Percentiles rank a stretch among this genome's conserved stretches.
phyloP scores from a whole-genome alignment of 2,329 filamentous ascomycete species.

The Teratosphaeria nubilosa region DNA sequence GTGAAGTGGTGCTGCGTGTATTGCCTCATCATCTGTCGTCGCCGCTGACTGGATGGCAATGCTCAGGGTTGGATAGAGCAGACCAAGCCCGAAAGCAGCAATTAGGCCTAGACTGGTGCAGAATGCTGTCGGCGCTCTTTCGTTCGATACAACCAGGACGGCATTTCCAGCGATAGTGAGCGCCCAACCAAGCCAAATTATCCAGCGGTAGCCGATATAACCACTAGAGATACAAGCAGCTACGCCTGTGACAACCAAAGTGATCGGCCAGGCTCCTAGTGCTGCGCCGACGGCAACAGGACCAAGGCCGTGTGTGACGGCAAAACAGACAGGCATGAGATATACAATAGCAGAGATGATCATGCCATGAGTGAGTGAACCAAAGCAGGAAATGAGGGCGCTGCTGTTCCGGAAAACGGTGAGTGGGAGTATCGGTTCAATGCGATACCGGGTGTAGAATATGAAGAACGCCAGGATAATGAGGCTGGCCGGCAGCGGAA shows the following conservation, averaged over 20 bases:
- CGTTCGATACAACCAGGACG: slow-evolving; percentile 38
- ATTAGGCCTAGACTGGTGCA: neutral
- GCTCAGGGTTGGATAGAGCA: slow-evolving; percentile 52
- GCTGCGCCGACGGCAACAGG: slow-evolving; percentile 13
- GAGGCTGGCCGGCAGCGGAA: slow-evolving; percentile 2
- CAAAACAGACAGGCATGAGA: slow-evolving; percentile 32
- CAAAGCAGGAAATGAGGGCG: slow-evolving; percentile 5
- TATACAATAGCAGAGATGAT: slow-evolving; percentile 3
- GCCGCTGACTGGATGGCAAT: slow-evolving; percentile 53
- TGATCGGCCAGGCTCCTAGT: slow-evolving; percentile 8
- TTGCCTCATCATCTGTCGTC: slow-evolving; percentile 35
- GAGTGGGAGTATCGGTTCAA: slow-evolving; percentile 41
- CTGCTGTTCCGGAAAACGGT: slow-evolving; percentile 41
- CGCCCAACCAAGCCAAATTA: slow-evolving; percentile 51
- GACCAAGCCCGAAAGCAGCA: slow-evolving; percentile 40
- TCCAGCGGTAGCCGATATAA: neutral
- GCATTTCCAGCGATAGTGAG: slow-evolving; percentile 51
- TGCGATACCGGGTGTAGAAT: slow-evolving; percentile 1
- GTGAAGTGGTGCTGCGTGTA: slow-evolving; percentile 49
- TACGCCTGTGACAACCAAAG: neutral
- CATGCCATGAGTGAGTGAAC: slow-evolving; percentile 3
- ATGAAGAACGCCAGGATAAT: slow-evolving; percentile 41
- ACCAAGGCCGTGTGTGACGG: slow-evolving; percentile 19
- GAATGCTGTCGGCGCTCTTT: slow-evolving; percentile 45
- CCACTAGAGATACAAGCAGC: neutral